phyloP scores from a whole-genome alignment of 257 asterid genomes.

The Jacaranda mimosifolia region DNA sequence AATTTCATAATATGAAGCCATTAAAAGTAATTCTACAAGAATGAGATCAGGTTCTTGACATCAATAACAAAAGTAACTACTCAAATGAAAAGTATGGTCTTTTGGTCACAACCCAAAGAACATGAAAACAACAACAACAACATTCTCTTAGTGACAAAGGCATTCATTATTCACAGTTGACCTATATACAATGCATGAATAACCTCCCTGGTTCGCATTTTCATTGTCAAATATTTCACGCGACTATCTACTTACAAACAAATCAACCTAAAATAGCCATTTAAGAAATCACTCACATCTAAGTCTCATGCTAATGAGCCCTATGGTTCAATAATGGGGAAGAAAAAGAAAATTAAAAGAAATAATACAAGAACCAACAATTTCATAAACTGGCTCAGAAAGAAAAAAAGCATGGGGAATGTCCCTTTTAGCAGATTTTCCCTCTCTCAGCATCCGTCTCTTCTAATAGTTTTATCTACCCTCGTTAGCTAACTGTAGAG shows the following conservation, averaged over 20 bases:
- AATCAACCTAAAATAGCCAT: constrained; percentile 35
- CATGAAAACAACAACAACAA: background rate
- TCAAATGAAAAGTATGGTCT: too few relatives aligned
- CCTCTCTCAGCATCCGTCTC: background rate
- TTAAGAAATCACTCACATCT: constrained; percentile 11
- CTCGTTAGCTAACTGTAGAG: constrained; percentile 40
- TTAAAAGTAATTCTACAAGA: too few relatives aligned
- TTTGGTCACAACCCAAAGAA: background rate
- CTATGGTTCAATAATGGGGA: constrained; percentile 10
- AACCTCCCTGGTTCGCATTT: constrained; percentile 1
- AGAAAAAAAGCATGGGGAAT: background rate
- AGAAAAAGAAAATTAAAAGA: background rate
- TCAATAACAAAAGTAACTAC: too few relatives aligned
- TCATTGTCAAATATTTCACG: constrained; percentile 1
- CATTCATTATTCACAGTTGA: constrained; percentile 33
- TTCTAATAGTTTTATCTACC: constrained; percentile 34
- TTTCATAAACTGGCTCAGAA: constrained; percentile 6
- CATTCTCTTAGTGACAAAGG: background rate
- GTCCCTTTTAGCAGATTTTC: background rate
- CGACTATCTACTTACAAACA: constrained; percentile 35
- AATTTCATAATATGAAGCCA: too few relatives aligned
- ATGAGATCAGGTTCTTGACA: too few relatives aligned
- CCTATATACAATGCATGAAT: constrained; percentile 18
- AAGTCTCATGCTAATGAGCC: constrained; percentile 10
- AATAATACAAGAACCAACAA: background rate